Evolutionary conservation across 2,329 filamentous ascomycete genomes (phyloP), one percentile per base, ranked within the genome.

Genomic region (Colletotrichum graminicola): DNA sequence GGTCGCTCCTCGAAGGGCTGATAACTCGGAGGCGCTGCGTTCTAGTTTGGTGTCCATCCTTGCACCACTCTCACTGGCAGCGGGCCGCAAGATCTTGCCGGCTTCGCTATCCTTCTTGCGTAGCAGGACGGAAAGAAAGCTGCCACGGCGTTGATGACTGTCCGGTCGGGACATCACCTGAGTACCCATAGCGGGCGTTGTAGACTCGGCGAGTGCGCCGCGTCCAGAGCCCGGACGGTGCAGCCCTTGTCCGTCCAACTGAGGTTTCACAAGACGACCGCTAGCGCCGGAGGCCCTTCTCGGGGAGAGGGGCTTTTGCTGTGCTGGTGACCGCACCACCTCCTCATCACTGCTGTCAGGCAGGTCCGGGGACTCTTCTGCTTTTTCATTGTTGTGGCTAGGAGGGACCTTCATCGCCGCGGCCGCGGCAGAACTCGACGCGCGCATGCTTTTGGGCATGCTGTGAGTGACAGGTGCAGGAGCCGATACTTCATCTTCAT

Each of bases 391-490:
- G 81, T 80, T 88, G 71, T 23, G 78, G 4, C 59, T 57, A 47
- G 71, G 76, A 45, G 70, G 78, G 67, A 65, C 74, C 69, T 73
- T 76, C 87, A 86, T 77, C 26, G 76, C 75, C 5, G 73, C 76
- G 6, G 78, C 77, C 85, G 81, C 74, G 75, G 81, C 76, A 5
- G 77, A 78, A 29, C 77, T 77, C 12, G 79, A 73, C 62, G 60
- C 76, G 60, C 76, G 82, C 75, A 79, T 78, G 63, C 75, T 79
- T 74, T 74, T 80, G 66, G 76, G 78, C 56, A 83, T 78, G 18
- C 84, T 84, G 83, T 62, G 92, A 90, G 70, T 93, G 91, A 76
- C 92, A 92, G 3, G 91, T 93, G 76, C 93, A 90, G 1, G 84
- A 88, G 75, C 94, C 91, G 1, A 91, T 88, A 76, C 88, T 90